Base-by-base conservation (phyloP, 331 rosid species). In the Dryas integrifolia region DNA sequence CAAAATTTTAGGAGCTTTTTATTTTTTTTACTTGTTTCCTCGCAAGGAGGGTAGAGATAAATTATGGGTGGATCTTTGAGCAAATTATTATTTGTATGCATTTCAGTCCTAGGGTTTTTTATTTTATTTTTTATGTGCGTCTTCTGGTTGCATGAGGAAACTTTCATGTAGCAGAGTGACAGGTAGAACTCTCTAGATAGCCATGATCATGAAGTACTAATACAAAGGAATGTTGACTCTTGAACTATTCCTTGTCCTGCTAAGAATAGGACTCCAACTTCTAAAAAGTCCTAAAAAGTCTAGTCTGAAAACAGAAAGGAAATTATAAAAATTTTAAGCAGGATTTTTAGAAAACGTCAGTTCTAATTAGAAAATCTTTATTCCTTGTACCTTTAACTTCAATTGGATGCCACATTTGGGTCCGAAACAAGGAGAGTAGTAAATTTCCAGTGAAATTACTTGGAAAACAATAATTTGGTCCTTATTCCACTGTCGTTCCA, bases 1-100 rank as follows among this genome's bases (percentile, higher is more conserved):
- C 43, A 30, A 21, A 70, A 78, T 30, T 73, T 83, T 70, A 70
- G 5, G 4, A 44, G 21, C 8, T 55, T 38, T 45, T 18, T 49
- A 18, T 18, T 43, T 45, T 18, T 49, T 30, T 30, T 43, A 11
- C 26, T 8, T 44, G 3, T 11, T 38, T 11, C 26, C 63, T 40
- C 14, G 3, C 12, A 14, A 41, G 44, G 2, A 74, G 66, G 15
- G 55, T 3, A 64, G 39, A 14, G 51, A 51, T 41, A 18, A 15
- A 50, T 64, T 52, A 7, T 58, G 18, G 39, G 9, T 48, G 51
- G n/a, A 26, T n/a, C 53, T 46, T 30, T 46, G 1, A 40, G 65
- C 49, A 7, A 61, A 24, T 13, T 38, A 44, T 65, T 15, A 44
- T 65, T 15, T 48, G 35, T 26, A 8, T 59, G 44, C 26, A 5